phyloP scores from a whole-genome alignment of 768 basidiomycete genomes.

The Leccinum broughii region DNA sequence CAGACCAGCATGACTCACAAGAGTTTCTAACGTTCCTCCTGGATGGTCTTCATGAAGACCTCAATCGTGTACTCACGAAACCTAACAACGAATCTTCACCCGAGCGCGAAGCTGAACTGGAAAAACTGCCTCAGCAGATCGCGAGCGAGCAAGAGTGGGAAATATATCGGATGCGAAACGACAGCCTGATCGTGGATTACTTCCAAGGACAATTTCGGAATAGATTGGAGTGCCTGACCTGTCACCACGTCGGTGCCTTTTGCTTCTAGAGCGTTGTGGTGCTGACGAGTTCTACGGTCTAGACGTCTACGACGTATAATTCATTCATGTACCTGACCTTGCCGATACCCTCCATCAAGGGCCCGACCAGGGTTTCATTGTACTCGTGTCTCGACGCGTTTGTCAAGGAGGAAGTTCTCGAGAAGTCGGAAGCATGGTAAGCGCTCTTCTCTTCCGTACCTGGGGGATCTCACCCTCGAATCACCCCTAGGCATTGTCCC shows the following conservation, averaged over 20 bases:
- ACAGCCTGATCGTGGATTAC: constrained; percentile 92
- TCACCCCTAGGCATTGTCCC: constrained; percentile 81
- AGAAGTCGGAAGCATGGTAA: constrained; percentile 93
- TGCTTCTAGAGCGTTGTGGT: constrained; percentile 5
- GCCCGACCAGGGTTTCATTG: constrained; percentile 61
- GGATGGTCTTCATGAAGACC: constrained; percentile 88
- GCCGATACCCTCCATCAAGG: constrained; percentile 73
- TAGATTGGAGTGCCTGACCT: constrained; percentile 85
- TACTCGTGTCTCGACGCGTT: constrained; percentile 86
- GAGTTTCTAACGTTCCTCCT: constrained; percentile 94
- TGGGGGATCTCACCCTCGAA: constrained; percentile 2
- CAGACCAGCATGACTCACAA: constrained; percentile 96
- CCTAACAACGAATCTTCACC: constrained; percentile 64
- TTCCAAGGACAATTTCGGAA: constrained; percentile 98
- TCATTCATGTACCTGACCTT: constrained; percentile 93
- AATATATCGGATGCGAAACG: constrained; percentile 84
- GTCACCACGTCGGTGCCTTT: constrained; percentile 61
- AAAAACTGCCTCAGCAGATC: constrained; percentile 81
- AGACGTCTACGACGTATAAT: constrained; percentile 98
- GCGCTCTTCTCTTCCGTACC: constrained; percentile 18
- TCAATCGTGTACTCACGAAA: constrained; percentile 80
- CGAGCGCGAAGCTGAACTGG: constrained; percentile 85
- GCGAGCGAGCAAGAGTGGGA: constrained; percentile 94
- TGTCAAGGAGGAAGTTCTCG: constrained; percentile 86
- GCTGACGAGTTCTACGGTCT: constrained; percentile 13